Evolutionary conservation across 1,139 yeast species (phyloP), one percentile per base, ranked within the genome.

Genomic region (Taphrina pruni): DNA sequence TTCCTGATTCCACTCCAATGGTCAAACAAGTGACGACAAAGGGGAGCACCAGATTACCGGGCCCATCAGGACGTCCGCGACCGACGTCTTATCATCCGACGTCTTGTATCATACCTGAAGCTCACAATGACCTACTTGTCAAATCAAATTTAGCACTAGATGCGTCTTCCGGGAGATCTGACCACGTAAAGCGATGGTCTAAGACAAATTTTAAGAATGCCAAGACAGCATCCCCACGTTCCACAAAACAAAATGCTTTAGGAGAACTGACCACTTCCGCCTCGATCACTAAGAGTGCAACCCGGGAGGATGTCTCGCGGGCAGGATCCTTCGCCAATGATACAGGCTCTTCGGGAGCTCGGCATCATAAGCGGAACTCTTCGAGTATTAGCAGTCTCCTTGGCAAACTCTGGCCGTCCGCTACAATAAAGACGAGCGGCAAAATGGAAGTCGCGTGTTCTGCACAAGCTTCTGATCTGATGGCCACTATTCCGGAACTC

Each of bases 51-150:
- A 48, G 45, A 32, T 39, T 67, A 20, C 70, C 70, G 12, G 68
- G 48, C 11, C 70, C 70, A 12, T 50, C 32, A 21, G 60, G 65
- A 38, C 68, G 66, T 38, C 70, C 70, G 14, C 58, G 70, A 32
- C 70, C 70, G n/a, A 65, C 70, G 2, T 64, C 69, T 21, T 68
- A 68, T 20, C 70, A 68, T 26, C 66, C 66, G 8, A 35, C 51
- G 36, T 21, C 54, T 9, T 21, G 54, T 36, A 35, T 20, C 17
- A 26, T 32, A 46, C 9, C 36, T 38, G 45, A 58, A 32, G 2
- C n/a, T 20, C 17, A 45, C 20, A 12, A n/a, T 11, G 20, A n/a
- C n/a, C n/a, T n/a, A 12, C 17, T 17, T 12, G 48, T 45, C 9
- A 12, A 45, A 2, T 12, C 20, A 7, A 17, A 45, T 14, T 1